These are phyloP conservation scores for Chalciporus pseudorubinellus DNA, from an alignment of 768 basidiomycete genomes.

Conservation along the genomic window DNA sequence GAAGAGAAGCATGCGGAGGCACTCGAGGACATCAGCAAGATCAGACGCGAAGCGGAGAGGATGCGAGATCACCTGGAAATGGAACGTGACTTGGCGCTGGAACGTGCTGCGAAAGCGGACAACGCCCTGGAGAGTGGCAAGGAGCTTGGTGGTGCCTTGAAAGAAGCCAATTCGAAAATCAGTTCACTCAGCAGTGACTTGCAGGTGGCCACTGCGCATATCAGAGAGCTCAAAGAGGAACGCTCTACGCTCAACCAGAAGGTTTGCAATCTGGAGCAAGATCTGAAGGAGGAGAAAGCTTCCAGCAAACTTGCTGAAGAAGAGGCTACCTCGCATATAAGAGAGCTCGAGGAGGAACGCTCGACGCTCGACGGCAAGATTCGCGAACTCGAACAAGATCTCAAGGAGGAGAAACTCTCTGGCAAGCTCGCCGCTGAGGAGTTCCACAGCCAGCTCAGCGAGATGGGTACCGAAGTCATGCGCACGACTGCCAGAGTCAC, in stretches of 20 bases:
- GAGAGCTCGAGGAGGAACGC: constrained; percentile 63
- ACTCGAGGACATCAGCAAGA: constrained; percentile 37
- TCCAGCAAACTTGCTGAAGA: background rate
- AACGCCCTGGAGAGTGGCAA: constrained; percentile 57
- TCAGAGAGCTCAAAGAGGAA: background rate
- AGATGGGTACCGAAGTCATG: constrained; percentile 32
- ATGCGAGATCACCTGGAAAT: constrained; percentile 44
- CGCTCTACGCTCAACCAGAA: background rate
- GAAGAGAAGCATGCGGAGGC: constrained; percentile 45
- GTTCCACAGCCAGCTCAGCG: constrained; percentile 33
- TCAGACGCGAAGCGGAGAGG: constrained; percentile 46
- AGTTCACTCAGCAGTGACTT: constrained; percentile 56
- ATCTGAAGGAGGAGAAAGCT: background rate
- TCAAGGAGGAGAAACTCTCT: constrained; percentile 51
- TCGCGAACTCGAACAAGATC: constrained; percentile 54
- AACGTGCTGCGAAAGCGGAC: constrained; percentile 66
- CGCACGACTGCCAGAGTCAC: constrained; percentile 34
- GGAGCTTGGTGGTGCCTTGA: constrained; percentile 67
- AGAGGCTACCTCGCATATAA: constrained; percentile 48
- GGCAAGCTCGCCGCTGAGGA: constrained; percentile 39
- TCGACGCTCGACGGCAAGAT: constrained; percentile 48
- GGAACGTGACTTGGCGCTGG: constrained; percentile 54
- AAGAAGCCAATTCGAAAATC: constrained; percentile 62
- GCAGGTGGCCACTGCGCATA: constrained; percentile 36
- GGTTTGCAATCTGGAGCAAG: background rate